phyloP scores from a whole-genome alignment of 2,329 filamentous ascomycete species.

The Gremmenia infestans region DNA sequence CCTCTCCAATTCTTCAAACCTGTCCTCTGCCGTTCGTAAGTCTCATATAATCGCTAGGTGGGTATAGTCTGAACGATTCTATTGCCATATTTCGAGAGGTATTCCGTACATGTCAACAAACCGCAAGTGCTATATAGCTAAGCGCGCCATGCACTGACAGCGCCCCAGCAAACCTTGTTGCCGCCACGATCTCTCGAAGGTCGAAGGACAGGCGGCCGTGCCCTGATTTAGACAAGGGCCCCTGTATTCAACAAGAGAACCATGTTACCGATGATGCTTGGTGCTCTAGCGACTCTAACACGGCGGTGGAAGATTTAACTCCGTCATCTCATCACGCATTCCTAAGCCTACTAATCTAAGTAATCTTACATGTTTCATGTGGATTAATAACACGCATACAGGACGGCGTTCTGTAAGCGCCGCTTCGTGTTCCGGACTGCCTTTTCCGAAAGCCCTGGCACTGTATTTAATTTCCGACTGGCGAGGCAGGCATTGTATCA shows the following conservation, averaged over 20 bases:
- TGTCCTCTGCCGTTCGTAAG: neutral
- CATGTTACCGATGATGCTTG: neutral
- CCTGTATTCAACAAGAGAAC: neutral
- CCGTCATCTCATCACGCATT: constrained; percentile 5
- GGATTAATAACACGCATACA: neutral
- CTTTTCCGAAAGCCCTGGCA: neutral
- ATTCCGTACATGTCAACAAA: neutral
- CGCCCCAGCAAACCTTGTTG: neutral
- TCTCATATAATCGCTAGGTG: too few species aligned
- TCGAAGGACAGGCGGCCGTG: neutral
- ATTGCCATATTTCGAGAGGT: neutral
- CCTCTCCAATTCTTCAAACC: neutral
- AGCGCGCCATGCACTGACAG: neutral
- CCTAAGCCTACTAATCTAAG: neutral
- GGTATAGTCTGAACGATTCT: too few species aligned
- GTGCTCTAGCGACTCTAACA: neutral
- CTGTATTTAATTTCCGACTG: constrained; percentile 6
- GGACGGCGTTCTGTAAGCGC: neutral
- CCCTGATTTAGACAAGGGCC: neutral
- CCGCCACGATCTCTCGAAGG: neutral
- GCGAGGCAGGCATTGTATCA: constrained; percentile 8
- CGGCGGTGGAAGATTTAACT: constrained; percentile 4
- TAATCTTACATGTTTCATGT: constrained; percentile 1
- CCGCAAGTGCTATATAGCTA: neutral
- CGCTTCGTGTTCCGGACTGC: neutral